A percentile compares a stretch with the other conserved stretches of the same genome.
These are phyloP conservation scores for Nakazawaea peltata DNA, from an alignment of 805 yeast genomes.

Conservation along the genomic window DNA sequence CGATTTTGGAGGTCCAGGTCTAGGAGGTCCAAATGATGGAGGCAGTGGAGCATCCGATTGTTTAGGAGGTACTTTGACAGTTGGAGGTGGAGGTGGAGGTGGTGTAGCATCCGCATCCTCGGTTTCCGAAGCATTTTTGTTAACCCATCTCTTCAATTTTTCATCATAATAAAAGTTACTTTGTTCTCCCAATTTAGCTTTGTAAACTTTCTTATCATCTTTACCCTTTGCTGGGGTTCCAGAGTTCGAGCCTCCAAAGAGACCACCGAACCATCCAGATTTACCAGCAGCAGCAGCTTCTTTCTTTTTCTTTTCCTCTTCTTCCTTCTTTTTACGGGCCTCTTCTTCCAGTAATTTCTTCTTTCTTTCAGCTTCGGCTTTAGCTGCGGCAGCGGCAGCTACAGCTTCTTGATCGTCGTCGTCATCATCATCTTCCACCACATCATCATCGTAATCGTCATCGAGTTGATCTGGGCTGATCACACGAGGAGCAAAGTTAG, in stretches of 20 bases:
- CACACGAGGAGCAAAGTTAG: not conserved
- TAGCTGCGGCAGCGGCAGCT: conserved; percentile 13
- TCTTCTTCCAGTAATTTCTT: conserved; percentile 15
- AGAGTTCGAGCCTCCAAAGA: conserved; percentile 29
- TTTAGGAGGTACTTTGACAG: conserved; percentile 25
- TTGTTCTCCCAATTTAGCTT: conserved; percentile 81
- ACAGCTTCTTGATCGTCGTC: conserved; percentile 21
- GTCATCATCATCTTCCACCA: conserved; percentile 33
- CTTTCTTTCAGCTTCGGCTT: conserved; percentile 13
- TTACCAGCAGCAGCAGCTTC: conserved; percentile 10
- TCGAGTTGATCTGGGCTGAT: conserved; percentile 10
- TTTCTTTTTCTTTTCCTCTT: conserved; percentile 10
- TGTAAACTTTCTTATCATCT: conserved; percentile 66
- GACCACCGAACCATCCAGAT: conserved; percentile 54
- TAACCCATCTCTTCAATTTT: conserved; percentile 80
- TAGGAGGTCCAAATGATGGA: conserved; percentile 22
- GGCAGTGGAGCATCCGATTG: conserved; percentile 22
- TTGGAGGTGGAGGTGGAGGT: conserved; percentile 70
- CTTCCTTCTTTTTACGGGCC: conserved; percentile 15
- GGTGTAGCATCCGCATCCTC: conserved; percentile 48
- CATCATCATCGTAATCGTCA: conserved; percentile 40
- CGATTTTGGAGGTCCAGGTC: conserved; percentile 22
- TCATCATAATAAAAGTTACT: conserved; percentile 75
- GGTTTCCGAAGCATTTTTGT: conserved; percentile 56
- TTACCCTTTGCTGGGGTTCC: conserved; percentile 25